Conservation (phyloP, 768 basidiomycete species). For the Pholiota microspora region DNA sequence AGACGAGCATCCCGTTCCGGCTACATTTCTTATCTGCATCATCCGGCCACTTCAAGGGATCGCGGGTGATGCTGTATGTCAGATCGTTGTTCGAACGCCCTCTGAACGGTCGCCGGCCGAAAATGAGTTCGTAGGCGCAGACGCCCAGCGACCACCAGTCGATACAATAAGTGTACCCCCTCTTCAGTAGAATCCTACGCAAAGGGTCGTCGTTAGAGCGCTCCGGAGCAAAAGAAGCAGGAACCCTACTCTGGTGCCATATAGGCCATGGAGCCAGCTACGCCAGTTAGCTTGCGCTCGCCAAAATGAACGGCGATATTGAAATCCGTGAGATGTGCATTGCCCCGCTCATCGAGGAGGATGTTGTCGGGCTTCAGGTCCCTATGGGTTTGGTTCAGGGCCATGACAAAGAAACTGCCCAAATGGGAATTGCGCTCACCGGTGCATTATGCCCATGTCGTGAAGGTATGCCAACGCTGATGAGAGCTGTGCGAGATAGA, state of each 20-base stretch:
- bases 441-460: slow-evolving; percentile 92
- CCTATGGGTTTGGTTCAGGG: slow-evolving; percentile 37
- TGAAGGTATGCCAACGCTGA: slow-evolving; percentile 90
- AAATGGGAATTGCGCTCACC: slow-evolving; percentile 49
- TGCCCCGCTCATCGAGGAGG: slow-evolving; percentile 90
- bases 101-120: slow-evolving; percentile 89
- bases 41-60: slow-evolving; percentile 86
- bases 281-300: slow-evolving; percentile 83
- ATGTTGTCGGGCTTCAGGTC: slow-evolving; percentile 99
- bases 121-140: slow-evolving; percentile 88
- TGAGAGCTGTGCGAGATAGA: slow-evolving; percentile 88
- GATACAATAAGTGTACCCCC: slow-evolving; percentile 91
- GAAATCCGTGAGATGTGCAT: slow-evolving; percentile 96
- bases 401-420: slow-evolving; percentile 9
- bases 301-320: slow-evolving; percentile 98
- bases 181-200: slow-evolving; percentile 75
- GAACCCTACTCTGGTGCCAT: slow-evolving; percentile 81
- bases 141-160: slow-evolving; percentile 99
- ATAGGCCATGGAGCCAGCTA: slow-evolving; percentile 98
- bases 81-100: slow-evolving; percentile 92
- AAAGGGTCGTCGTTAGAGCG: slow-evolving; percentile 10
- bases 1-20: slow-evolving; percentile 70
- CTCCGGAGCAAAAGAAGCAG: background rate
- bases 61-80: slow-evolving; percentile 89
- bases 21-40: slow-evolving; percentile 80